A percentile compares a stretch with the other conserved stretches of the same genome.
Evolutionary conservation across 2,329 filamentous ascomycete species (phyloP).

Genomic region (Chaetomium olivaceum): DNA sequence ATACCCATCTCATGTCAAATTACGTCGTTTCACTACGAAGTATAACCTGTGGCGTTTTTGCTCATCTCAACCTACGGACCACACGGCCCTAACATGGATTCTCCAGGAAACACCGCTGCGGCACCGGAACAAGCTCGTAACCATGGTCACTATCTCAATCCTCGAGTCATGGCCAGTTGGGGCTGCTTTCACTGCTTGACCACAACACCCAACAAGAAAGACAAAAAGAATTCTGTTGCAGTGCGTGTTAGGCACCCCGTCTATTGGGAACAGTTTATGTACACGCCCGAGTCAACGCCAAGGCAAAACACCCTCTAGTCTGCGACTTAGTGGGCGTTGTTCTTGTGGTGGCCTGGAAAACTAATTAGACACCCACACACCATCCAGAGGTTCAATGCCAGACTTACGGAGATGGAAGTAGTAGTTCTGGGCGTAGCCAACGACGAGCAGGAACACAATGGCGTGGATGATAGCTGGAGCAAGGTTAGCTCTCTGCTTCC

Average conservation of each 20-base stretch:
- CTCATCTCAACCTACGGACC: too few relatives aligned
- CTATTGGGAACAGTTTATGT: constrained; percentile 46
- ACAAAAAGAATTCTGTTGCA: constrained; percentile 35
- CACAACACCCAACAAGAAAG: not conserved
- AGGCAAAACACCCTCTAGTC: constrained; percentile 20
- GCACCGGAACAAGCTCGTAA: too few relatives aligned
- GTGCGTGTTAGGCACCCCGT: constrained; percentile 39
- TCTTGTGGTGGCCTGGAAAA: constrained; percentile 93
- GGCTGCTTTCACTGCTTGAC: not conserved
- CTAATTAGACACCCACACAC: constrained; percentile 29
- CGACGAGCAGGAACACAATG: constrained; percentile 71
- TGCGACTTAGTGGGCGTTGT: constrained; percentile 84
- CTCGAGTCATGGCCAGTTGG: not conserved
- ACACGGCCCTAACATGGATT: too few relatives aligned
- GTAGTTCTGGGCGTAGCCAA: constrained; percentile 98
- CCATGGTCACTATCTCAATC: not conserved
- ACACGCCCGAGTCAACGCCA: constrained; percentile 39
- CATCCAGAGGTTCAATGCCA: not conserved
- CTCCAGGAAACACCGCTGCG: too few relatives aligned
- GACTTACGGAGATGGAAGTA: constrained; percentile 98
- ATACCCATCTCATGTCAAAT: too few relatives aligned
- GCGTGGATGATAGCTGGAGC: constrained; percentile 80
- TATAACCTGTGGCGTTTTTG: too few relatives aligned
- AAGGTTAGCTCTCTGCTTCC: constrained; percentile 29
- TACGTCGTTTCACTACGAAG: too few relatives aligned